Evolutionary conservation across 495 filamentous ascomycete species (phyloP).

Genomic region (Hypoxylon lenormandii): DNA sequence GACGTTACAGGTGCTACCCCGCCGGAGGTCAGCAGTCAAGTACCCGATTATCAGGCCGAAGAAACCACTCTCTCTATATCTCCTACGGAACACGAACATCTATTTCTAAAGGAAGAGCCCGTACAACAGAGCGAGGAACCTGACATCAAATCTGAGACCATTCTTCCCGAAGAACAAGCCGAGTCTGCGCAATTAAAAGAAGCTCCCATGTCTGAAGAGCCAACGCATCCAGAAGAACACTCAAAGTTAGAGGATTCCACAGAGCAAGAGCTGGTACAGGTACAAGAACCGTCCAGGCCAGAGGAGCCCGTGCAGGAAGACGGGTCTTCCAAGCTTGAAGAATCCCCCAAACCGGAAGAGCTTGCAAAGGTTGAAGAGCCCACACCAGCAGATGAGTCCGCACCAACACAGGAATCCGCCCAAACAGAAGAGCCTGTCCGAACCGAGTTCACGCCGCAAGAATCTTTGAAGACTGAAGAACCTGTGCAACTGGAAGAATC

Average conservation of each 20-base stretch:
- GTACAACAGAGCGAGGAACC: constrained; percentile 5
- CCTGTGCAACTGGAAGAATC: neutral
- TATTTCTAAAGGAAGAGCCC: constrained; percentile 9
- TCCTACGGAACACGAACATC: constrained; percentile 3
- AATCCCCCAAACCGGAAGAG: neutral
- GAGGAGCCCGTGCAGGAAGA: constrained; percentile 1
- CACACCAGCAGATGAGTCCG: neutral
- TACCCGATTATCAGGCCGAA: constrained; percentile 8
- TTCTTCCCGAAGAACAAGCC: constrained; percentile 11
- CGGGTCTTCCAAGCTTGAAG: neutral
- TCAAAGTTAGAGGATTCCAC: neutral
- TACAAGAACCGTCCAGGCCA: neutral
- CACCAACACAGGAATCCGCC: neutral
- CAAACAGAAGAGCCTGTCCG: neutral
- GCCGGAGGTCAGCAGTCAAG: constrained; percentile 5
- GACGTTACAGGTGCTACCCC: neutral
- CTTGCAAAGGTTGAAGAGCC: no score
- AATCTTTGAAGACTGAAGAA: neutral
- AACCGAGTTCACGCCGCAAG: no score
- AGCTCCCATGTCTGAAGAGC: neutral
- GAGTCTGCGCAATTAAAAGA: neutral
- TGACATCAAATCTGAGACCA: neutral
- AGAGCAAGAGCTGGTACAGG: neutral
- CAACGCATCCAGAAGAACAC: constrained; percentile 3
- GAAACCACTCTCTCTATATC: neutral